Percentiles rank a stretch among this genome's conserved stretches.
Evolutionary conservation across 202 grass and related monocot species (phyloP).

Genomic region (Zoysia matrella): DNA sequence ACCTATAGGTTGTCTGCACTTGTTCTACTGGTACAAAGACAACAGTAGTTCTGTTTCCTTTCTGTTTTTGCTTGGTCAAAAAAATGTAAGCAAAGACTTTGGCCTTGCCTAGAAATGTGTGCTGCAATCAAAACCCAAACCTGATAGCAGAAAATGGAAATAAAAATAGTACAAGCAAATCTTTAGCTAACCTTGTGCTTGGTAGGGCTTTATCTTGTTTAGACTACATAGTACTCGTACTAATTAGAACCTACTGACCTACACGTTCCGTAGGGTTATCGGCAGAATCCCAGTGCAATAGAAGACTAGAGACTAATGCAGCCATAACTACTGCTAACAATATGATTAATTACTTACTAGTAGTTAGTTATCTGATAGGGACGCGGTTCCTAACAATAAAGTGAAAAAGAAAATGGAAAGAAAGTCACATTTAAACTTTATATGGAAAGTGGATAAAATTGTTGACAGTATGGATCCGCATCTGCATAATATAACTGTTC

Average conservation of each 20-base stretch:
- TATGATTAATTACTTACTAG: background rate
- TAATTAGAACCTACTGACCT: background rate
- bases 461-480: no score
- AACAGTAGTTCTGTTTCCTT: background rate
- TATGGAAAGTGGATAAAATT: background rate
- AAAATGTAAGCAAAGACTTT: background rate
- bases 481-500: no score
- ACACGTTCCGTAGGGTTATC: background rate
- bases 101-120: background rate
- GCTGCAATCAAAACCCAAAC: background rate
- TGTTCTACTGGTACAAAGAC: background rate
- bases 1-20: background rate
- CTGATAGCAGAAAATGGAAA: background rate
- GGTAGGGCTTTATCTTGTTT: background rate
- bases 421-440: background rate
- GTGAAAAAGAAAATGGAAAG: no score
- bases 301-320: background rate
- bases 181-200: background rate
- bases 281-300: background rate
- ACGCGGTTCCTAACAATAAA: background rate
- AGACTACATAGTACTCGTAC: background rate
- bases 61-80: background rate
- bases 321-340: background rate
- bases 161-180: background rate
- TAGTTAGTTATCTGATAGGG: background rate